Percentiles rank a stretch among this genome's conserved stretches.
phyloP scores from a whole-genome alignment of 805 yeast species.

The Metschnikowia proteae region DNA sequence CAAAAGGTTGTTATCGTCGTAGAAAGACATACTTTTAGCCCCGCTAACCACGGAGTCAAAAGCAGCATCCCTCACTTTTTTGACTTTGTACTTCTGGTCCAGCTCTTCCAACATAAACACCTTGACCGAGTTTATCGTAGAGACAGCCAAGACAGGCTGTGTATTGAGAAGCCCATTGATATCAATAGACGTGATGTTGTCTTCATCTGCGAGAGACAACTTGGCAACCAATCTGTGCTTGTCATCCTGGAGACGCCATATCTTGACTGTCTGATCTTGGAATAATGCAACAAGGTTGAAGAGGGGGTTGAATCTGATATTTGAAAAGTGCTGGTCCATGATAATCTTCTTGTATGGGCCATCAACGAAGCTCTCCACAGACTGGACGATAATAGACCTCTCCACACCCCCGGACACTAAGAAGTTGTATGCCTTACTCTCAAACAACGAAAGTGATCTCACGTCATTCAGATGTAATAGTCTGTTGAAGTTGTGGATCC shows the following conservation, averaged over 20 bases:
- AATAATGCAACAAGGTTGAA: conserved; percentile 64
- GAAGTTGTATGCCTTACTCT: conserved; percentile 62
- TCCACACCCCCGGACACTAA: conserved; percentile 85
- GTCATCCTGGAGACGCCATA: conserved; percentile 61
- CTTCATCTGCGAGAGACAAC: conserved; percentile 67
- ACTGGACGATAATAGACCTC: conserved; percentile 60
- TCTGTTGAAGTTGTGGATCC: conserved; percentile 76
- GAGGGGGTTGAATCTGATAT: conserved; percentile 44
- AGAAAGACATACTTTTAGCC: conserved; percentile 51
- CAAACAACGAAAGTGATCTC: conserved; percentile 68
- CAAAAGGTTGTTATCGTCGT: conserved; percentile 42
- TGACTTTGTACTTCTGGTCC: conserved; percentile 40
- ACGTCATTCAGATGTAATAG: conserved; percentile 84
- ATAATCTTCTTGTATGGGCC: conserved; percentile 72
- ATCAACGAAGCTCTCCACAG: conserved; percentile 63
- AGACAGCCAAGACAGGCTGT: conserved; percentile 66
- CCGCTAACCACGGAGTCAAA: conserved; percentile 48
- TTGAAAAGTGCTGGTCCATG: conserved; percentile 53
- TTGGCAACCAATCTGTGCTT: conserved; percentile 62
- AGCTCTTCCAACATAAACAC: conserved; percentile 57
- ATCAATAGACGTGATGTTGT: conserved; percentile 66
- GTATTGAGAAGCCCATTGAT: conserved; percentile 47
- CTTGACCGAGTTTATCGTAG: conserved; percentile 64
- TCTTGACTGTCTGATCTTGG: conserved; percentile 76
- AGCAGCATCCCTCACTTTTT: conserved; percentile 47